These are phyloP conservation scores for Telopea speciosissima DNA, from an alignment of 177 flowering plant species.

Conservation along the genomic window DNA sequence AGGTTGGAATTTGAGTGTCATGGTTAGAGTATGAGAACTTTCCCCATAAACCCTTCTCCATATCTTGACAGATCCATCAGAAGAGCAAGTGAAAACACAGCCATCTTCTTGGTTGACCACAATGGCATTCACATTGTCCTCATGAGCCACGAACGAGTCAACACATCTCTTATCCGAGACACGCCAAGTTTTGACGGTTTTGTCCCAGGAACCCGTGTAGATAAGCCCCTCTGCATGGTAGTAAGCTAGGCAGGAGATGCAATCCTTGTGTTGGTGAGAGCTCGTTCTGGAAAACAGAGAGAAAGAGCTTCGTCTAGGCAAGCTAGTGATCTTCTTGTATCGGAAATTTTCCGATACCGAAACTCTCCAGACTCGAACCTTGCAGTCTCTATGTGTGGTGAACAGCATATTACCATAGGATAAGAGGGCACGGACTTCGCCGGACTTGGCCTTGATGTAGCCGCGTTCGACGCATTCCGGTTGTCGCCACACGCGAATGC, in stretches of 20 bases:
- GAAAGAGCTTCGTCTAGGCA: constrained; percentile 26
- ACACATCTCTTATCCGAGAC: constrained; percentile 26
- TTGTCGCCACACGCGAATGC: constrained; percentile 37
- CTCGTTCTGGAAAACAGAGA: constrained; percentile 11
- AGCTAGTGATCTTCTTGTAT: constrained; percentile 21
- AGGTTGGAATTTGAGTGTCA: constrained; percentile 30
- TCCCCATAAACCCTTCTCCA: constrained; percentile 39
- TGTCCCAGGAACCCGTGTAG: constrained; percentile 47
- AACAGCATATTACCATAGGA: constrained; percentile 34
- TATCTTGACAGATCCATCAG: constrained; percentile 40
- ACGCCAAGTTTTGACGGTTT: constrained; percentile 36
- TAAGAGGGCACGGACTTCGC: constrained; percentile 32
- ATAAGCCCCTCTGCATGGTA: constrained; percentile 34
- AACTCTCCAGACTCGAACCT: constrained; percentile 36
- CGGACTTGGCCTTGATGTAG: constrained; percentile 23
- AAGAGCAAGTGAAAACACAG: constrained; percentile 41
- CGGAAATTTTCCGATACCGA: constrained; percentile 17
- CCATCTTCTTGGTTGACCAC: constrained; percentile 43
- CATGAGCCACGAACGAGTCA: constrained; percentile 42
- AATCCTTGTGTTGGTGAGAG: constrained; percentile 25
- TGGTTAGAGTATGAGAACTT: constrained; percentile 33
- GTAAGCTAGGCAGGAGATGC: constrained; percentile 44
- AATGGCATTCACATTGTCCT: constrained; percentile 26
- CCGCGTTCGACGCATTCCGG: constrained; percentile 34
- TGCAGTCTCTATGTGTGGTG: constrained; percentile 37